A percentile compares a stretch with the other conserved stretches of the same genome.
These are phyloP conservation scores for Adansonia grandidieri DNA, from an alignment of 441 rosid species.

Conservation along the genomic window DNA sequence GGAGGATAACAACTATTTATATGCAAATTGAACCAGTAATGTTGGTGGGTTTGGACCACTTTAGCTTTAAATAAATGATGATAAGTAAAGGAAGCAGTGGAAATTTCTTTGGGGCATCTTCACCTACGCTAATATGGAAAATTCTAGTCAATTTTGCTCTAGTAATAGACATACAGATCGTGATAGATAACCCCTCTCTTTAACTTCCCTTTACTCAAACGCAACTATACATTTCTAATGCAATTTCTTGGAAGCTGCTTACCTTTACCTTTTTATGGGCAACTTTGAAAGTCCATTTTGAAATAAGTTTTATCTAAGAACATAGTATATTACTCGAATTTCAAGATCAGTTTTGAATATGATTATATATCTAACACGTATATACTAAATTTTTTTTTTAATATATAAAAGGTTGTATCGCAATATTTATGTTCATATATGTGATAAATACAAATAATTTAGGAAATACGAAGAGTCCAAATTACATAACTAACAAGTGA, in stretches of 20 bases:
- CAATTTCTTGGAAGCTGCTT: conserved; percentile 3
- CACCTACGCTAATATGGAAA: not conserved
- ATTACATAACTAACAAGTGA: too few relatives aligned
- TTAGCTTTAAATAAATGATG: not conserved
- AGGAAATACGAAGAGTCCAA: too few relatives aligned
- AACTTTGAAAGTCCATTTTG: not conserved
- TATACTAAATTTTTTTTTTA: too few relatives aligned
- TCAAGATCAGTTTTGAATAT: too few relatives aligned
- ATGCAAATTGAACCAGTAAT: too few relatives aligned
- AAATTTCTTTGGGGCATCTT: not conserved
- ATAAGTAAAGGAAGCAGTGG: not conserved
- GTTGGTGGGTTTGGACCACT: not conserved
- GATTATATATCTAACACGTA: too few relatives aligned
- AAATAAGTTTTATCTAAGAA: not conserved
- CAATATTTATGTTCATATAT: too few relatives aligned
- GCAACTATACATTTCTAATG: not conserved
- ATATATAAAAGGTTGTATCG: too few relatives aligned
- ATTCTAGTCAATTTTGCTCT: not conserved
- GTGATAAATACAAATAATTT: too few relatives aligned
- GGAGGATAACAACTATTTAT: too few relatives aligned
- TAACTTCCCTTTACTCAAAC: not conserved
- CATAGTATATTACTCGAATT: too few relatives aligned
- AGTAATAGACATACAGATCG: not conserved
- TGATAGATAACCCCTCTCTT: not conserved
- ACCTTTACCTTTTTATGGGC: not conserved